Percentiles rank a stretch among this genome's conserved stretches.
These are phyloP conservation scores for Colletotrichum scovillei DNA, from an alignment of 2,329 filamentous ascomycete genomes.

Conservation along the genomic window DNA sequence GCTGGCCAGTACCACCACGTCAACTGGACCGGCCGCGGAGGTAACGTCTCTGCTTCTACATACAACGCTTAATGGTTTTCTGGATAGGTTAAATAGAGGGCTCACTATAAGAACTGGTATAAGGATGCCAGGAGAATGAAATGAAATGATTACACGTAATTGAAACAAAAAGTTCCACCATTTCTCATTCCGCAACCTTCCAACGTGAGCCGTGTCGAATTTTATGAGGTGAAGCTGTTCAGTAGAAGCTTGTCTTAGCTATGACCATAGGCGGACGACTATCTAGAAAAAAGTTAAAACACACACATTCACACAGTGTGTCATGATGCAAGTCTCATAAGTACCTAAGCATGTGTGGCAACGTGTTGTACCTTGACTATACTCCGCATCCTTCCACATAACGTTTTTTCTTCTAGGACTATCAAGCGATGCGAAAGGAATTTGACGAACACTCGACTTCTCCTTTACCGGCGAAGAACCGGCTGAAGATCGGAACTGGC, in stretches of 20 bases:
- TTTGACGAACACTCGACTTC: neutral
- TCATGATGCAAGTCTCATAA: no score
- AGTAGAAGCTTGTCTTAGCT: no score
- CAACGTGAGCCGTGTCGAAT: neutral
- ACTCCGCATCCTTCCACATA: neutral
- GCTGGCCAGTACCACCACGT: slow-evolving; percentile 93
- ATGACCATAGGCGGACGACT: neutral
- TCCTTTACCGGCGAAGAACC: neutral
- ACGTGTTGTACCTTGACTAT: neutral
- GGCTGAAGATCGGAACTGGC: neutral
- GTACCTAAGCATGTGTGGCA: no score
- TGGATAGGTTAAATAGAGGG: slow-evolving; percentile 30
- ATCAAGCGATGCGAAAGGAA: neutral
- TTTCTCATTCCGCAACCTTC: neutral
- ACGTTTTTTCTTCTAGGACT: no score
- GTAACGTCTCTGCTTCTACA: slow-evolving; percentile 95
- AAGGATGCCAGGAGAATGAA: slow-evolving; percentile 36
- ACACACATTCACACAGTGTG: neutral
- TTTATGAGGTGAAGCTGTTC: no score
- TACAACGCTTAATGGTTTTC: slow-evolving; percentile 84
- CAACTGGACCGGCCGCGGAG: slow-evolving; percentile 99
- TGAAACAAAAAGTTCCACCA: neutral
- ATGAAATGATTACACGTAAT: slow-evolving; percentile 33
- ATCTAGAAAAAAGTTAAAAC: neutral
- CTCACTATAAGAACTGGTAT: slow-evolving; percentile 33